Conservation (phyloP, 495 filamentous ascomycete species). For the Aspergillus homomorphus region DNA sequence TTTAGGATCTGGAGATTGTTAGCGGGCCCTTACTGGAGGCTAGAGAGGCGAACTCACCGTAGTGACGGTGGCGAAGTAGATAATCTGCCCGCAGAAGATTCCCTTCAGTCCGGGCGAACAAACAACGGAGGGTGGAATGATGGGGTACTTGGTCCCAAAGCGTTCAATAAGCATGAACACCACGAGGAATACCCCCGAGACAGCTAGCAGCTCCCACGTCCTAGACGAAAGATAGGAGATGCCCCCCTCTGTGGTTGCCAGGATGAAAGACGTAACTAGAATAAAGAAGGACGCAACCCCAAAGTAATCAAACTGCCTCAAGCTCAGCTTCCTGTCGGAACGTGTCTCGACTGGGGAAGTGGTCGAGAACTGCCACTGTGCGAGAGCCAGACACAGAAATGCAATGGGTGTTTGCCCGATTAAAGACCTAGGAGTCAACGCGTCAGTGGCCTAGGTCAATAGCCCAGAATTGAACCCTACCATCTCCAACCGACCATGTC, state of each 20-base stretch:
- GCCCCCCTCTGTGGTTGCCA: background rate
- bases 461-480: conserved; percentile 4
- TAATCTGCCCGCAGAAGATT: background rate
- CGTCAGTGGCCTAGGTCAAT: background rate
- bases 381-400: conserved; percentile 9
- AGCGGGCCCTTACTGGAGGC: background rate
- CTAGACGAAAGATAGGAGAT: conserved; percentile 12
- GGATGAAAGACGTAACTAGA: conserved; percentile 5
- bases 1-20: conserved; percentile 1
- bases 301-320: conserved; percentile 13
- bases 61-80: background rate
- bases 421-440: conserved; percentile 24
- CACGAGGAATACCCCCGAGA: background rate
- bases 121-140: background rate
- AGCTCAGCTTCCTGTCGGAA: background rate
- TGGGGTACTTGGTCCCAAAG: background rate
- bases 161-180: background rate
- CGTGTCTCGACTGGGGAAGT: background rate
- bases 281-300: conserved; percentile 10
- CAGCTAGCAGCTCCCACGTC: background rate
- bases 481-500: conserved; percentile 29
- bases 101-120: background rate
- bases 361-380: background rate
- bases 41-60: background rate
- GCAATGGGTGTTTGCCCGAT: conserved; percentile 27